Evolutionary conservation across 1,284 basidiomycete genomes (phyloP), one percentile per base, ranked within the genome.

Genomic region (Melanopsichium pennsylvanicum): DNA sequence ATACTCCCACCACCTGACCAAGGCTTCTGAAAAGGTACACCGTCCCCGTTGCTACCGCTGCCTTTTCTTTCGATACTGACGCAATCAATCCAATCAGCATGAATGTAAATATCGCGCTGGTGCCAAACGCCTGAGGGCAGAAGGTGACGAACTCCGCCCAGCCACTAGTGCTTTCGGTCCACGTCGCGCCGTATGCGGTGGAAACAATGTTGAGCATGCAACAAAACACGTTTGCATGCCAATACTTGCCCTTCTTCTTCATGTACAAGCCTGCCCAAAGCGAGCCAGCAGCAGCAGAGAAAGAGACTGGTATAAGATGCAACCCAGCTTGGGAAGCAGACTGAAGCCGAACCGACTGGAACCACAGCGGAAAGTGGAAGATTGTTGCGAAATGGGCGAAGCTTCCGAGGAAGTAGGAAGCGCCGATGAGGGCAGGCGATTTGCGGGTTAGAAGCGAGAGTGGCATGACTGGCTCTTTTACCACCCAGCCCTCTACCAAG

Each of bases 1-100:
- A 89, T 2, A 93, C 90, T 4, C 91, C 91, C 13, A 86, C 85
- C 5, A 93, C 91, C 84, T 93, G 91, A 16, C 90, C 90, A 87
- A 70, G 47, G 37, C 69, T 78, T 21, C 91, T 85, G 80, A 91
- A 90, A 19, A 93, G 82, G 72, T 91, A 90, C 22, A 86, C 87
- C 67, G 92, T 90, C 0, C 90, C 91, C 6, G 90, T 92, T 0
- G 89, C 90, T 1, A 91, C 86, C 6, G 91, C 90, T 82, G 91
- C 87, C 12, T 71, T 37, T 26, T 36, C 49, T 31, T 50, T 58
- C n/a, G 39, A 55, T 5, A 71, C 67, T n/a, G 42, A 43, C 23
- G 73, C 59, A 44, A 78, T 74, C 22, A 68, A 72, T 36, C 59
- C 76, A 89, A 90, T 89, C 10, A 91, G 82, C 82, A 87, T 88